Percentiles rank a stretch among this genome's conserved stretches.
These are phyloP conservation scores for Choanephora cucurbitarum DNA, from an alignment of 371 early-diverging fungal genomes.

Conservation along the genomic window DNA sequence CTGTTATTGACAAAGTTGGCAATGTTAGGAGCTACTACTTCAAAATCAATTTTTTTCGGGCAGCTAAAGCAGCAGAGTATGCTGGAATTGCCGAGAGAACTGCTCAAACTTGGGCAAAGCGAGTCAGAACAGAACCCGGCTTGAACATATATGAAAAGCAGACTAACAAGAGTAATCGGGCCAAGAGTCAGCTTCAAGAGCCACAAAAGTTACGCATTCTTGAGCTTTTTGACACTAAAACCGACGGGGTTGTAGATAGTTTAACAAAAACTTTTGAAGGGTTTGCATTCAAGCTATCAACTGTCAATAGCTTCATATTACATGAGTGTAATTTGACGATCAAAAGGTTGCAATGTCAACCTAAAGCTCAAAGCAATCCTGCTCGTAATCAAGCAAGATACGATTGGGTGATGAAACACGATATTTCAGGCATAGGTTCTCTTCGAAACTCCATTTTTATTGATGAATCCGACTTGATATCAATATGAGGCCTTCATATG, in stretches of 20 bases:
- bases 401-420: no score
- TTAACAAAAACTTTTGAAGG: conserved; percentile 8
- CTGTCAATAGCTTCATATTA: conserved; percentile 6
- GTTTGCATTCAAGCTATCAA: neutral
- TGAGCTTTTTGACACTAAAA: conserved; percentile 3
- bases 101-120: no score
- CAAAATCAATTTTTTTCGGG: no score
- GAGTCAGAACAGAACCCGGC: no score
- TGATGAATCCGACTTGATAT: conserved; percentile 14
- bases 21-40: no score
- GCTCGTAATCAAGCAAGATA: conserved; percentile 1
- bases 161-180: no score
- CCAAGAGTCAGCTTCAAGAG: no score
- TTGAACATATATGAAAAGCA: no score
- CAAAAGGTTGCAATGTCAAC: neutral
- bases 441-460: conserved; percentile 7
- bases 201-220: no score
- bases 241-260: conserved; percentile 1
- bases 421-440: conserved; percentile 11
- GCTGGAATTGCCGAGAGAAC: no score
- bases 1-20: no score
- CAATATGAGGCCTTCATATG: conserved; percentile 9
- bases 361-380: neutral
- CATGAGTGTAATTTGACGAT: conserved; percentile 7
- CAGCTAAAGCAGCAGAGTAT: no score